Evolutionary conservation across 176 grass and related monocot species (phyloP).

Genomic region (Triticum aestivum): IWGSC_CS_RefSeq_v2.1 NC_057798.1:754569087-754569586

Average conservation of each 20-base stretch:
- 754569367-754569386: neutral
- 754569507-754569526: neutral
- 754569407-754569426: neutral
- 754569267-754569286: conserved; percentile 11
- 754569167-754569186: too few relatives aligned
- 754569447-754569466: neutral
- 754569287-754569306: neutral
- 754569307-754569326: neutral
- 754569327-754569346: neutral
- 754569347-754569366: neutral
- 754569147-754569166: too few relatives aligned
- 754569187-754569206: too few relatives aligned
- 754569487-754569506: too few relatives aligned
- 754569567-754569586: too few relatives aligned
- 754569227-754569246: neutral
- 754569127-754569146: too few relatives aligned
- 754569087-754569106: too few relatives aligned
- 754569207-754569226: too few relatives aligned
- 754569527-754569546: neutral
- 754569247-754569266: neutral
- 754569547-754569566: too few relatives aligned
- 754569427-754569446: neutral
- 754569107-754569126: too few relatives aligned
- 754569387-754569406: neutral
- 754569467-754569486: too few relatives aligned